Evolutionary conservation across 1,284 basidiomycete genomes (phyloP).

Genomic region (Tilletia indica): DNA sequence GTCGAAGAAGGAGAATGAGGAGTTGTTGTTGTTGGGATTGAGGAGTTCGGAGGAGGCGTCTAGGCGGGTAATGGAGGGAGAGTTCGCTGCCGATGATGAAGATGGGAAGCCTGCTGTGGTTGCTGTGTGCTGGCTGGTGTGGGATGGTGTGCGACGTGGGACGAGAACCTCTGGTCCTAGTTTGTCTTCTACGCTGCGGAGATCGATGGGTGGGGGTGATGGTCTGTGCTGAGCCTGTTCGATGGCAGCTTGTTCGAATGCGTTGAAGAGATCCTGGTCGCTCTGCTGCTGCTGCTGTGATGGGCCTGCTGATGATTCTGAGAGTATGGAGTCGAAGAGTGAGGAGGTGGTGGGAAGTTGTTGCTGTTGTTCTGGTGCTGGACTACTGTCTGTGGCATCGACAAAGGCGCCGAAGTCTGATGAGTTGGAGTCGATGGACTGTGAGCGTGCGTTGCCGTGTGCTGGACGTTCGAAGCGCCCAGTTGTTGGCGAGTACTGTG

Average conservation of each 20-base stretch:
- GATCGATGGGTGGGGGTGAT: slow-evolving; percentile 49
- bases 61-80: slow-evolving; percentile 1
- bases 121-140: no score
- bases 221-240: slow-evolving; percentile 27
- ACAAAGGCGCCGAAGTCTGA: slow-evolving; percentile 17
- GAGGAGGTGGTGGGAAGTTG: background rate
- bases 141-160: background rate
- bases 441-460: background rate
- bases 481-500: slow-evolving; percentile 4
- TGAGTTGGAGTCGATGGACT: background rate
- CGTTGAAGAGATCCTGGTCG: slow-evolving; percentile 12
- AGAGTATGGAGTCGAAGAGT: background rate
- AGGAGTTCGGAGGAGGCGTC: background rate
- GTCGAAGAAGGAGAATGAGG: slow-evolving; percentile 4
- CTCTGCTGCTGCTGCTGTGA: background rate
- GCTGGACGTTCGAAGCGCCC: slow-evolving; percentile 13
- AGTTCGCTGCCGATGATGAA: background rate
- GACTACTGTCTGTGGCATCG: background rate
- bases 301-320: background rate
- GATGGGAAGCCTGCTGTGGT: no score
- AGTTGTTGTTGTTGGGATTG: background rate
- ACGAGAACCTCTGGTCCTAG: slow-evolving; percentile 25
- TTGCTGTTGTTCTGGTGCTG: no score
- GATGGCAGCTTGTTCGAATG: slow-evolving; percentile 7
- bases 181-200: slow-evolving; percentile 45